A percentile compares a stretch with the other conserved stretches of the same genome.
These are phyloP conservation scores for Rhizopogon vinicolor DNA, from an alignment of 768 basidiomycete species.

Conservation along the genomic window DNA sequence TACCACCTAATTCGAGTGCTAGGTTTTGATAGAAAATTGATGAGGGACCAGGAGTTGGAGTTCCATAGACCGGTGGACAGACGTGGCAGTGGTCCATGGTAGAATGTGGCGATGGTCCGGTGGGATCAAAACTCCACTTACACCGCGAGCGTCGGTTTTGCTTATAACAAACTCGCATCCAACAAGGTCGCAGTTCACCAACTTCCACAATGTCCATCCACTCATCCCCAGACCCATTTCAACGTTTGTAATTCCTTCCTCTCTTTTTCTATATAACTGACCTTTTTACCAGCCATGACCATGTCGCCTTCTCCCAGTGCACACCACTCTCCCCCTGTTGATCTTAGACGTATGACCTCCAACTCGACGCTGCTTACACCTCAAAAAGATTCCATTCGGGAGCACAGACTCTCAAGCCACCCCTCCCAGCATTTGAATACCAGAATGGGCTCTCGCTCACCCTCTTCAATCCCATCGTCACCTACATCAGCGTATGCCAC, in stretches of 20 bases:
- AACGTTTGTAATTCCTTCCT: conserved; percentile 10
- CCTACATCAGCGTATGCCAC: conserved; percentile 66
- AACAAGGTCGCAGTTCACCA: conserved; percentile 10
- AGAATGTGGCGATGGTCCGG: neutral
- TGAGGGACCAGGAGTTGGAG: neutral
- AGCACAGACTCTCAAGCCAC: conserved; percentile 37
- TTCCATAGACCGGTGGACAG: neutral
- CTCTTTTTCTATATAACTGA: neutral
- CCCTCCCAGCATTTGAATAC: conserved; percentile 46
- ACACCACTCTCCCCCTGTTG: conserved; percentile 32
- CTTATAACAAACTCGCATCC: neutral
- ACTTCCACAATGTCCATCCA: conserved; percentile 10
- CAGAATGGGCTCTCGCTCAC: conserved; percentile 58
- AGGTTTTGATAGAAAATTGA: neutral
- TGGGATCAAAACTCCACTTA: conserved; percentile 2
- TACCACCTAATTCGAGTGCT: neutral
- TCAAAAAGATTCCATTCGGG: conserved; percentile 23
- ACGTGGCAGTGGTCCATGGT: neutral
- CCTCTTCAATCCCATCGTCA: conserved; percentile 73
- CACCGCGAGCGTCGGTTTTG: conserved; percentile 1
- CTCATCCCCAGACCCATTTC: conserved; percentile 13
- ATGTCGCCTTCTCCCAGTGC: conserved; percentile 5
- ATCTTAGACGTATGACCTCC: conserved; percentile 56
- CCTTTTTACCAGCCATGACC: conserved; percentile 10
- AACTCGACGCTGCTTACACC: conserved; percentile 37